Percentiles rank a stretch among this genome's conserved stretches.
phyloP scores from a whole-genome alignment of 768 basidiomycete genomes.

The Pleurotus salmoneostramineus region DNA sequence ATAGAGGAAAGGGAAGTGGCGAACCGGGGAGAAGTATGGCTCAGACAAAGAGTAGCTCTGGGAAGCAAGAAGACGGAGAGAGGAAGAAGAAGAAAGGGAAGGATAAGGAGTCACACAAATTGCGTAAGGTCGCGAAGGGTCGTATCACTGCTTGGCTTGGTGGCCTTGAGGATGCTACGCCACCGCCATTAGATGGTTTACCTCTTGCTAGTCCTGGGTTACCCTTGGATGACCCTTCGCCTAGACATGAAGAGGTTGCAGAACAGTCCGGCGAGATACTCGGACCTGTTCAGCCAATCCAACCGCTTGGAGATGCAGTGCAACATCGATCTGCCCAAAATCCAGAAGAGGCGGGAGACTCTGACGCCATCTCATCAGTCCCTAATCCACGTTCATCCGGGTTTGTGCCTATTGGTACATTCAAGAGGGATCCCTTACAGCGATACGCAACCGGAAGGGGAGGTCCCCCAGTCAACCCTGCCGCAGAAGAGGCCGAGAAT shows the following conservation, averaged over 20 bases:
- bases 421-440: conserved; percentile 37
- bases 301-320: neutral
- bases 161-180: conserved; percentile 52
- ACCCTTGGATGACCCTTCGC: conserved; percentile 1
- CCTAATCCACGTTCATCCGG: conserved; percentile 78
- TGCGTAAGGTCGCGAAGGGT: conserved; percentile 49
- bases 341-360: conserved; percentile 5
- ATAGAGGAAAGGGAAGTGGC: conserved; percentile 11
- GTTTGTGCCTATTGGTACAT: conserved; percentile 62
- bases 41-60: conserved; percentile 20
- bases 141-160: conserved; percentile 80
- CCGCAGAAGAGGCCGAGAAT: conserved; percentile 31
- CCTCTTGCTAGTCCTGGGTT: conserved; percentile 33
- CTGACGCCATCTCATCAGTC: conserved; percentile 25
- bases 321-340: neutral
- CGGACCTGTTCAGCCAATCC: too few species aligned
- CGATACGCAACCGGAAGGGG: conserved; percentile 21
- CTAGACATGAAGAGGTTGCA: neutral
- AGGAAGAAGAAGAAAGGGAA: conserved; percentile 21
- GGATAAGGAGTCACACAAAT: conserved; percentile 15
- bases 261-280: too few species aligned
- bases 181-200: conserved; percentile 46
- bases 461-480: conserved; percentile 16
- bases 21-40: conserved; percentile 11
- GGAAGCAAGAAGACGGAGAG: conserved; percentile 22